Base-by-base conservation (phyloP, 805 yeast species). In the Pichia sporocuriosa region DNA sequence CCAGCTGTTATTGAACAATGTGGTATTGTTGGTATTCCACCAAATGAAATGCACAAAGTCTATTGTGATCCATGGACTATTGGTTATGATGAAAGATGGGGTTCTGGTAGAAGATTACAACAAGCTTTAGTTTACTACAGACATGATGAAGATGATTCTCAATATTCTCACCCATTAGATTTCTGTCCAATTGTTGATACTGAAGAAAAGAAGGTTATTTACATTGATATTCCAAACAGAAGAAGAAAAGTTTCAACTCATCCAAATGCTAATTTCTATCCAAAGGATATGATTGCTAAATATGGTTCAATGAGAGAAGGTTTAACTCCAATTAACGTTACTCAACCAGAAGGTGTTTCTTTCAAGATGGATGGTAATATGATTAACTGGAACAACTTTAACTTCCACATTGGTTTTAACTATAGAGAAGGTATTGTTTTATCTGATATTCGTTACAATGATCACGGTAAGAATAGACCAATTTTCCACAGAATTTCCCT, bases 371-470 rank as follows among this genome's bases (percentile, higher is more conserved):
- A 70, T 42, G 87, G 85, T 40, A 72, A 81, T 55, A 69, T 75
- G 40, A 77, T 84, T 72, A 72, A 71, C 48, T 84, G 93, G 93
- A 78, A 82, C 50, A 84, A 83, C 67, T 84, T 76, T 70, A 70
- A 75, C 48, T 70, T 84, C 68, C 90, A 84, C 63, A 68, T 84
- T 60, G 93, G 93, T 29, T 84, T 84, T 75, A 84, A 84, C 69
- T 81, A 82, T 68, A 75, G 90, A 67, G 93, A 84, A 63, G 93
- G 93, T 49, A 79, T 84, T 59, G 90, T 84, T 24, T 70, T 84
- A 49, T 75, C 81, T 52, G 88, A 84, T 62, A 72, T 84, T 56
- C 63, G 73, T 28, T 83, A 78, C 71, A 80, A 82, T 55, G 90
- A 83, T 58, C 85, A 80, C 51, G 89, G 88, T 40, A 72, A 75